These are phyloP conservation scores for Apiotrichum montevideense DNA, from an alignment of 1,284 basidiomycete genomes.

Conservation along the genomic window DNA sequence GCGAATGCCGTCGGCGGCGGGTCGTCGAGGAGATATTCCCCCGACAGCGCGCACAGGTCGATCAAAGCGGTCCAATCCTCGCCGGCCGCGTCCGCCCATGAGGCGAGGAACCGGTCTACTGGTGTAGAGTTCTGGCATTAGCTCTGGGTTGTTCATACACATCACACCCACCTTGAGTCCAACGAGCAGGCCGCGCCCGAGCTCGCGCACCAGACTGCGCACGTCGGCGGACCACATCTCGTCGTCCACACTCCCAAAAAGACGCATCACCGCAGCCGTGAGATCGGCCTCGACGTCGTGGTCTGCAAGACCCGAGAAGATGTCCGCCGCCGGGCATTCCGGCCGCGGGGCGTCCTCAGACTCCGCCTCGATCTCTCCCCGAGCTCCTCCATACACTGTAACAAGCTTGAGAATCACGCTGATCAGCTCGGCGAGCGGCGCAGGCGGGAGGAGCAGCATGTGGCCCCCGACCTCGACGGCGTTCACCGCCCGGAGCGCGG, in stretches of 20 bases:
- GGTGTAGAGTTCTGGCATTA: conserved; percentile 41
- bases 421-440: conserved; percentile 63
- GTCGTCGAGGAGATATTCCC: conserved; percentile 57
- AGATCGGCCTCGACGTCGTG: conserved; percentile 63
- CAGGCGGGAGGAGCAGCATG: conserved; percentile 53
- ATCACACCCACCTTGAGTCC: conserved; percentile 54
- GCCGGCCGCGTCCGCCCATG: conserved; percentile 66
- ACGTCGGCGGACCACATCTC: conserved; percentile 31
- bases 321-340: neutral
- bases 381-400: conserved; percentile 24
- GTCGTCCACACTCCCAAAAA: conserved; percentile 61
- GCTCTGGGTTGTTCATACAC: neutral
- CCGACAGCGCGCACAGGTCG: conserved; percentile 55
- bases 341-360: no score
- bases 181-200: conserved; percentile 59
- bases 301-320: conserved; percentile 60
- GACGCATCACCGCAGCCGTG: conserved; percentile 62
- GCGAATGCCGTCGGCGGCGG: conserved; percentile 18
- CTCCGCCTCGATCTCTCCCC: neutral
- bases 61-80: conserved; percentile 62
- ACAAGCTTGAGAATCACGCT: conserved; percentile 65
- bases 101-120: conserved; percentile 55
- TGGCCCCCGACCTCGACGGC: conserved; percentile 62
- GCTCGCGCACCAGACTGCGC: conserved; percentile 29
- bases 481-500: conserved; percentile 58